Percentiles rank a stretch among this genome's conserved stretches.
Evolutionary conservation across 768 basidiomycete species (phyloP).

Genomic region (Hirschioporus abietinus): DNA sequence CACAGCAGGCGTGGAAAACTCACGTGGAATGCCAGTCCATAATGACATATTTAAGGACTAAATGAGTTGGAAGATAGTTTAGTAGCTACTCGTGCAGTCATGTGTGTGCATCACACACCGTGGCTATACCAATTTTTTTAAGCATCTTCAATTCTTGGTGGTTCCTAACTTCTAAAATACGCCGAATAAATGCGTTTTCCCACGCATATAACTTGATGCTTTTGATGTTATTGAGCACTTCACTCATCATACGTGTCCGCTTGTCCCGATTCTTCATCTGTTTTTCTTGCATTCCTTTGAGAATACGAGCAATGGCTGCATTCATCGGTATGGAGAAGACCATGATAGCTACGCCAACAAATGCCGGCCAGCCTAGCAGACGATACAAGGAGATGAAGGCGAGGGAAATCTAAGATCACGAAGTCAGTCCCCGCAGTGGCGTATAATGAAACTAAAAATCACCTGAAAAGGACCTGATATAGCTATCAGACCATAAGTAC

Average conservation of each 20-base stretch:
- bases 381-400: constrained; percentile 89
- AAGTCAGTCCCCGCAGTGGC: background rate
- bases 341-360: constrained; percentile 88
- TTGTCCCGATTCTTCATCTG: constrained; percentile 94
- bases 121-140: constrained; percentile 72
- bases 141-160: constrained; percentile 79
- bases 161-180: constrained; percentile 75
- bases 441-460: background rate
- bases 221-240: constrained; percentile 88
- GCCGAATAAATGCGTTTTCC: constrained; percentile 86
- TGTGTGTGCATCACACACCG: constrained; percentile 38
- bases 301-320: constrained; percentile 59
- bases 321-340: constrained; percentile 74
- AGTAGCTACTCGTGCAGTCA: background rate
- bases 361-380: constrained; percentile 87
- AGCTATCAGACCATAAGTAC: constrained; percentile 77
- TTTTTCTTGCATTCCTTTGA: constrained; percentile 73
- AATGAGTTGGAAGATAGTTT: background rate
- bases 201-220: constrained; percentile 92
- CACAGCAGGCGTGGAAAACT: constrained; percentile 10
- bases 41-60: constrained; percentile 56
- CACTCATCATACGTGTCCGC: constrained; percentile 84
- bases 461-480: constrained; percentile 86
- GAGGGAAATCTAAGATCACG: constrained; percentile 55
- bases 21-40: constrained; percentile 64